A percentile compares a stretch with the other conserved stretches of the same genome.
These are phyloP conservation scores for Penicillium canescens DNA, from an alignment of 495 filamentous ascomycete genomes.

Conservation along the genomic window DNA sequence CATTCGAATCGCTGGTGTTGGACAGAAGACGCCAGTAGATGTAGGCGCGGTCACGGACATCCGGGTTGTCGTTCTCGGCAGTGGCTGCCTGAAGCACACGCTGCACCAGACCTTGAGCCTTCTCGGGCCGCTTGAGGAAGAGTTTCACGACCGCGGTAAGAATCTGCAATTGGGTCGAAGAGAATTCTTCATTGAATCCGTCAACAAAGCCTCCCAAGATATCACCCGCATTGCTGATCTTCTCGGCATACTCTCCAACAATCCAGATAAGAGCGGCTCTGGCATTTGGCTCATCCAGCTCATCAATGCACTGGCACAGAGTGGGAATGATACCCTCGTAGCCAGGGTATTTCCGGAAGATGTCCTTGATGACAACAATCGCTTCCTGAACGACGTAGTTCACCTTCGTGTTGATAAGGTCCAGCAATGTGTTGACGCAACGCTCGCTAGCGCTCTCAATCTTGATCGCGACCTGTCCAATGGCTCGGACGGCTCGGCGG, in stretches of 20 bases:
- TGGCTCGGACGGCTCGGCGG: conserved; percentile 87
- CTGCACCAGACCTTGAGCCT: conserved; percentile 87
- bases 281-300: conserved; percentile 92
- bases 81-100: conserved; percentile 92
- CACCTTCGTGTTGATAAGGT: conserved; percentile 94
- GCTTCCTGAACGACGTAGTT: conserved; percentile 99
- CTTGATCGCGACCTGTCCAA: conserved; percentile 97
- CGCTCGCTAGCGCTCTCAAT: conserved; percentile 91
- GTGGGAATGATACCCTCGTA: conserved; percentile 98
- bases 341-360: conserved; percentile 94
- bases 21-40: conserved; percentile 98
- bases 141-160: conserved; percentile 95
- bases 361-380: conserved; percentile 97
- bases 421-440: conserved; percentile 90
- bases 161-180: conserved; percentile 91
- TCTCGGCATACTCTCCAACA: conserved; percentile 97
- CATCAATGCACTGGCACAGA: conserved; percentile 94
- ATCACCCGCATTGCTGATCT: conserved; percentile 95
- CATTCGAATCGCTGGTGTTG: conserved; percentile 73
- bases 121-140: conserved; percentile 94
- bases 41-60: conserved; percentile 94
- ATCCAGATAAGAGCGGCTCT: conserved; percentile 96
- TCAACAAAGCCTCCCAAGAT: conserved; percentile 86
- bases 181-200: conserved; percentile 89
- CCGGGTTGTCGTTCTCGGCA: conserved; percentile 93